A percentile compares a stretch with the other conserved stretches of the same genome.
Conservation (phyloP, 495 filamentous ascomycete genomes). For the Lasiosphaeria hispida region DNA sequence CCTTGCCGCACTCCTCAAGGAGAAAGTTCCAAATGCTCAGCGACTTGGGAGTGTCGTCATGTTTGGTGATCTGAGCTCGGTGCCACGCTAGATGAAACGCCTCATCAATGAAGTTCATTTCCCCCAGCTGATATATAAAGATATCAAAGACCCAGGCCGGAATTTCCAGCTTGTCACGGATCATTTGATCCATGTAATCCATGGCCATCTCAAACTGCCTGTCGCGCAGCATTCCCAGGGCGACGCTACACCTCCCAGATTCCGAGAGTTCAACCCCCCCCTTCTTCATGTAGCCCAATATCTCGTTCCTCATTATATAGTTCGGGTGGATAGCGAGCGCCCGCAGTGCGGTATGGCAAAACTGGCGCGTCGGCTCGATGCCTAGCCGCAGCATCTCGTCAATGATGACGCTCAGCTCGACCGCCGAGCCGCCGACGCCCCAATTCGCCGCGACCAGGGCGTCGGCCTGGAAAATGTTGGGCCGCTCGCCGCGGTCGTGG, state of each 20-base stretch:
- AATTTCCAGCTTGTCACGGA: slow-evolving; percentile 52
- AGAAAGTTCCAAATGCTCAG: slow-evolving; percentile 62
- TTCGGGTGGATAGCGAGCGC: slow-evolving; percentile 84
- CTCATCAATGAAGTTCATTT: slow-evolving; percentile 70
- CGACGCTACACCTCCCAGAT: slow-evolving; percentile 64
- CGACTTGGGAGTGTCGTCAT: slow-evolving; percentile 42
- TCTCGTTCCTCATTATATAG: slow-evolving; percentile 66
- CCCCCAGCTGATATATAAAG: slow-evolving; percentile 66
- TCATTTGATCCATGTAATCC: slow-evolving; percentile 66
- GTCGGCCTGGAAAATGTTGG: slow-evolving; percentile 67
- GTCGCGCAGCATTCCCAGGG: slow-evolving; percentile 73
- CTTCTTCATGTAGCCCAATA: slow-evolving; percentile 68
- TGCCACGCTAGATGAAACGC: slow-evolving; percentile 62
- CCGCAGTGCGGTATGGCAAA: slow-evolving; percentile 71
- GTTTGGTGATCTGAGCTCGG: slow-evolving; percentile 45
- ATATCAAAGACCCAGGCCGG: slow-evolving; percentile 74
- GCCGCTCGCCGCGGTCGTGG: slow-evolving; percentile 57
- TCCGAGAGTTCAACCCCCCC: slow-evolving; percentile 66
- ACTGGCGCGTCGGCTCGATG: slow-evolving; percentile 58
- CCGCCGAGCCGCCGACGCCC: slow-evolving; percentile 63
- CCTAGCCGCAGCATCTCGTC: slow-evolving; percentile 64
- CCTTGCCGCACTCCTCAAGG: slow-evolving; percentile 62
- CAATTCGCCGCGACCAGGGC: slow-evolving; percentile 70
- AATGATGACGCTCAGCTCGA: slow-evolving; percentile 56
- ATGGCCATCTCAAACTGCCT: slow-evolving; percentile 78